Percentiles rank a stretch among this genome's conserved stretches.
Conservation (phyloP, 164 flowering plant species). For the Berberis vulgaris region DNA sequence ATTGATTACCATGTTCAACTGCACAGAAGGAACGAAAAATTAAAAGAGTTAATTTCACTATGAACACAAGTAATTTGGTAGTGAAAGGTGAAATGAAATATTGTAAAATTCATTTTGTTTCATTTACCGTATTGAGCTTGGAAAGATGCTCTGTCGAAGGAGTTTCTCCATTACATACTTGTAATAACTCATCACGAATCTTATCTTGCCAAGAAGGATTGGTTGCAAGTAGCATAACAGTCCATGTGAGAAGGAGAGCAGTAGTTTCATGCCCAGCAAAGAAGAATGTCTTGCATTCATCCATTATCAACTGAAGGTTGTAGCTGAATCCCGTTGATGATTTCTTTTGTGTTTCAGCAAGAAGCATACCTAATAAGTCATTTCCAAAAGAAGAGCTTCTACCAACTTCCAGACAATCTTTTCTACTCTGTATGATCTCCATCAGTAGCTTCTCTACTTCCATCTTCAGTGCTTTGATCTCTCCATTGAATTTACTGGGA, state of each 20-base stretch:
- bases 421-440: slow-evolving; percentile 86
- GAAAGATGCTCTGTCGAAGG: slow-evolving; percentile 72
- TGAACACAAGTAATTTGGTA: neutral
- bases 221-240: slow-evolving; percentile 78
- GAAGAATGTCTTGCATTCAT: slow-evolving; percentile 95
- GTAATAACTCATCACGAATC: slow-evolving; percentile 52
- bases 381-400: slow-evolving; percentile 66
- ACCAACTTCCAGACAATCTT: slow-evolving; percentile 60
- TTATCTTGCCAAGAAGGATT: slow-evolving; percentile 89
- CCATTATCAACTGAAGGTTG: slow-evolving; percentile 68
- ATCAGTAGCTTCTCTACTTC: slow-evolving; percentile 74
- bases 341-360: slow-evolving; percentile 65
- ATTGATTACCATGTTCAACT: slow-evolving; percentile 85
- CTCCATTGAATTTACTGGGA: slow-evolving; percentile 80
- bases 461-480: slow-evolving; percentile 65
- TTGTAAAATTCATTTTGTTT: neutral
- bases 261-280: slow-evolving; percentile 97
- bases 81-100: neutral
- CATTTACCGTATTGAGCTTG: slow-evolving; percentile 61
- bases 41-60: neutral
- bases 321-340: slow-evolving; percentile 31
- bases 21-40: slow-evolving; percentile 11
- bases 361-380: slow-evolving; percentile 74
- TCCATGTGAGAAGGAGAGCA: slow-evolving; percentile 90
- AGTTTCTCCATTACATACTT: slow-evolving; percentile 45